A percentile compares a stretch with the other conserved stretches of the same genome.
phyloP scores from a whole-genome alignment of 2,329 filamentous ascomycete species.

The Sporothrix schenckii region DNA sequence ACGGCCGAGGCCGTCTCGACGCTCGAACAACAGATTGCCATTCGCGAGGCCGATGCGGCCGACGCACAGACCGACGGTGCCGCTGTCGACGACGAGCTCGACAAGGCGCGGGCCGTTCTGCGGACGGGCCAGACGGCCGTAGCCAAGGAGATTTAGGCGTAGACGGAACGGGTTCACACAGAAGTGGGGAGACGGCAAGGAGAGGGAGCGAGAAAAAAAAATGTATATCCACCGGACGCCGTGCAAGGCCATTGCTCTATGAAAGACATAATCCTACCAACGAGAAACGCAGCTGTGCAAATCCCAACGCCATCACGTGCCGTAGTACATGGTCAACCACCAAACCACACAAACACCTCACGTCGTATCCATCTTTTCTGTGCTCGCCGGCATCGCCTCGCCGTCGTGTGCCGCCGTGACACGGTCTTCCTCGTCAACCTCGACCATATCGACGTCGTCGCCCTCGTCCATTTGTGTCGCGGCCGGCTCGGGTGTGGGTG shows the following conservation, averaged over 20 bases:
- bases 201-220: neutral
- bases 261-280: neutral
- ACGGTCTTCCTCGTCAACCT: slow-evolving; percentile 42
- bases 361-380: slow-evolving; percentile 68
- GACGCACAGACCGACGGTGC: slow-evolving; percentile 35
- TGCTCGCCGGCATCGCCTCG: neutral
- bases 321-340: slow-evolving; percentile 16
- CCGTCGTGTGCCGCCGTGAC: neutral
- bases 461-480: slow-evolving; percentile 39
- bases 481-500: neutral
- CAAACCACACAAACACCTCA: slow-evolving; percentile 32
- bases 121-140: slow-evolving; percentile 52
- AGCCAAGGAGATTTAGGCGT: slow-evolving; percentile 36
- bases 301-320: neutral
- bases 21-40: slow-evolving; percentile 75
- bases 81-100: slow-evolving; percentile 52
- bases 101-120: slow-evolving; percentile 59
- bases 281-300: too few relatives aligned
- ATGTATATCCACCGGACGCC: slow-evolving; percentile 22
- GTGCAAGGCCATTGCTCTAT: slow-evolving; percentile 5
- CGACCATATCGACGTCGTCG: slow-evolving; percentile 64
- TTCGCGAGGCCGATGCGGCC: slow-evolving; percentile 52
- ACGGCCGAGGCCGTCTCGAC: slow-evolving; percentile 72
- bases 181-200: neutral
- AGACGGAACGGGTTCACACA: neutral